Evolutionary conservation across 2,329 filamentous ascomycete species (phyloP).

Genomic region (Didymella sp.): DNA sequence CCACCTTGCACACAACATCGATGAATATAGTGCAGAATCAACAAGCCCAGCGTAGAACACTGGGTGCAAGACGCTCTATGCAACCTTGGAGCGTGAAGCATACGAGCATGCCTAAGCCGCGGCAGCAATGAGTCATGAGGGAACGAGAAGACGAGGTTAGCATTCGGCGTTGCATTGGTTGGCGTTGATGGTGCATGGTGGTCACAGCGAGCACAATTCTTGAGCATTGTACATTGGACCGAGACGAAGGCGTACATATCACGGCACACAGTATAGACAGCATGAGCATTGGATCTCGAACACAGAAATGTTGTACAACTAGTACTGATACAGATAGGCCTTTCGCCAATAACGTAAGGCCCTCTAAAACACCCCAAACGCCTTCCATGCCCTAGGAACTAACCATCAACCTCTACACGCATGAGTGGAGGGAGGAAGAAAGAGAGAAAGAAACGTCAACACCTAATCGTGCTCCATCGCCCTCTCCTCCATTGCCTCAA

Average conservation of each 20-base stretch:
- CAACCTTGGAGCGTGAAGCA: slow-evolving; percentile 58
- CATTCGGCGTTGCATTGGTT: not conserved
- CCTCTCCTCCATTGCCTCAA: slow-evolving; percentile 60
- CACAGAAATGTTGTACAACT: slow-evolving; percentile 5
- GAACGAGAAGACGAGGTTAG: not conserved
- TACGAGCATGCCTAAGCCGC: slow-evolving; percentile 41
- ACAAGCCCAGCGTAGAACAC: slow-evolving; percentile 52
- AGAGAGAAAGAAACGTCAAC: not conserved
- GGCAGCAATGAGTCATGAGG: slow-evolving; percentile 10
- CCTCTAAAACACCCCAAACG: slow-evolving; percentile 1
- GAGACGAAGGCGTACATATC: not conserved
- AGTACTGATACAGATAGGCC: slow-evolving; percentile 5
- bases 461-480: slow-evolving; percentile 57
- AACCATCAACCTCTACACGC: not conserved
- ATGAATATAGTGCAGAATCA: slow-evolving; percentile 42
- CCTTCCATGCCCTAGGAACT: not conserved
- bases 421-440: not conserved
- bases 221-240: not conserved
- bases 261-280: not conserved
- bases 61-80: slow-evolving; percentile 59
- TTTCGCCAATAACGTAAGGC: not conserved
- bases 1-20: slow-evolving; percentile 55
- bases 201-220: not conserved
- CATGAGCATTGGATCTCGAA: not conserved
- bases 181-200: not conserved